Evolutionary conservation across 768 basidiomycete species (phyloP).

Genomic region (Hericium erinaceus): DNA sequence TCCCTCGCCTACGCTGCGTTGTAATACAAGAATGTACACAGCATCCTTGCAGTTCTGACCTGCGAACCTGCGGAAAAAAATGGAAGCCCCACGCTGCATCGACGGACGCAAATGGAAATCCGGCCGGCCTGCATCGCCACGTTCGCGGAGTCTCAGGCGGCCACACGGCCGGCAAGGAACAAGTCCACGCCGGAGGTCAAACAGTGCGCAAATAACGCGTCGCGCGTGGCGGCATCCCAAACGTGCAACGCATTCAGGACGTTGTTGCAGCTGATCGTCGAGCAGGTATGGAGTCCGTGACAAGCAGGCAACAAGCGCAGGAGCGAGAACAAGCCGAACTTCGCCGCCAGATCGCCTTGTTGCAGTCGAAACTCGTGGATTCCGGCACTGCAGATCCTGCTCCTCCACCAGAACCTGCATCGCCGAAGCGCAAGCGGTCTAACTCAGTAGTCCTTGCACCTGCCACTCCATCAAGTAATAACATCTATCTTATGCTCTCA

Average conservation of each 20-base stretch:
- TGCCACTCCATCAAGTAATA: conserved; percentile 59
- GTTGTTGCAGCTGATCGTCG: neutral
- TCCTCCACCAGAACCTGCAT: conserved; percentile 14
- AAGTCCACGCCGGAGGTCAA: neutral
- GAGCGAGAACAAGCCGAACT: conserved; percentile 38
- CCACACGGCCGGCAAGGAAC: no score
- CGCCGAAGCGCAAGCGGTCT: conserved; percentile 40
- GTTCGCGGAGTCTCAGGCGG: conserved; percentile 9
- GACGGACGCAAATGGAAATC: neutral
- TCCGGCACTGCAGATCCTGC: conserved; percentile 19
- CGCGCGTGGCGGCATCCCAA: neutral
- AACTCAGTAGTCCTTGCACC: conserved; percentile 37
- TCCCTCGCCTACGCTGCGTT: no score
- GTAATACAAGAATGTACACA: no score
- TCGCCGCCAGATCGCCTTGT: conserved; percentile 40
- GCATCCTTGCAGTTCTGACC: no score
- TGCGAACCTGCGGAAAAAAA: neutral
- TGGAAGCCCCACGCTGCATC: neutral
- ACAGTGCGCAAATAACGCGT: conserved; percentile 18
- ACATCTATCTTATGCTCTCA: neutral
- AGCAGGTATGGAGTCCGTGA: conserved; percentile 45
- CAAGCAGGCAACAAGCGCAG: conserved; percentile 30
- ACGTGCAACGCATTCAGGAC: neutral
- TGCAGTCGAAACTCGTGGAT: conserved; percentile 46
- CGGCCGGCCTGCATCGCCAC: neutral